phyloP scores from a whole-genome alignment of 768 basidiomycete species.

The Trametes elegans region DNA sequence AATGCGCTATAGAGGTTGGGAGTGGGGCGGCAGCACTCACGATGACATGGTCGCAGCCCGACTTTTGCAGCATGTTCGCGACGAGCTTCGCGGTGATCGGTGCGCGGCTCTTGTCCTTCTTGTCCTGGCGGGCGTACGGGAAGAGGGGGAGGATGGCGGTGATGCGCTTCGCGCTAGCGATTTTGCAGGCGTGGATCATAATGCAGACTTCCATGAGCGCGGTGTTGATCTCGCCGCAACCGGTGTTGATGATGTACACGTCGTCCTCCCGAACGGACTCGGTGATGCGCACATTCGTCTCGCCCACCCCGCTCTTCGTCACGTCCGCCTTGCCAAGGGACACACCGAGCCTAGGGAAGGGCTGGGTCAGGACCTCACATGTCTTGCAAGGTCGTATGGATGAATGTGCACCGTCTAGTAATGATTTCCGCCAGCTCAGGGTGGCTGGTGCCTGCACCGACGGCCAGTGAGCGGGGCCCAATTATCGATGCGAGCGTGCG shows the following conservation, averaged over 20 bases:
- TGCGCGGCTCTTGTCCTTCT: constrained; percentile 98
- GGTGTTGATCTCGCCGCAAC: constrained; percentile 84
- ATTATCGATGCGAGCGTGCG: constrained; percentile 1
- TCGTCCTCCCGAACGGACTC: constrained; percentile 98
- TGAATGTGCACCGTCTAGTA: constrained; percentile 69
- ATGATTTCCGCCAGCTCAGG: constrained; percentile 94
- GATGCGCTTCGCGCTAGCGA: constrained; percentile 96
- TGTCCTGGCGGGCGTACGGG: constrained; percentile 97
- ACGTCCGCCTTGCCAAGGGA: constrained; percentile 86
- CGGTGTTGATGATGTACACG: constrained; percentile 97
- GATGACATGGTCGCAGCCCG: constrained; percentile 96
- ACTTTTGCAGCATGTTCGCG: constrained; percentile 93
- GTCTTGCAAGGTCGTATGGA: constrained; percentile 3
- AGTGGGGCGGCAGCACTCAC: constrained; percentile 46
- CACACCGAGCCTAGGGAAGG: constrained; percentile 72
- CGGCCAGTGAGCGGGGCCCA: constrained; percentile 5
- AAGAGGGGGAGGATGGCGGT: constrained; percentile 98
- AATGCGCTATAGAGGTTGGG: background rate
- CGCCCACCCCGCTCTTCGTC: constrained; percentile 85
- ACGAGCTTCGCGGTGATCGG: constrained; percentile 98
- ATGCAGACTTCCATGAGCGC: constrained; percentile 98
- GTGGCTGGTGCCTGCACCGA: constrained; percentile 80
- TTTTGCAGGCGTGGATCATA: constrained; percentile 99
- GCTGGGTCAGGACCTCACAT: background rate
- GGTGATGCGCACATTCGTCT: constrained; percentile 86